phyloP scores from a whole-genome alignment of 2,329 filamentous ascomycete species.

The Botrytis tulipae region DNA sequence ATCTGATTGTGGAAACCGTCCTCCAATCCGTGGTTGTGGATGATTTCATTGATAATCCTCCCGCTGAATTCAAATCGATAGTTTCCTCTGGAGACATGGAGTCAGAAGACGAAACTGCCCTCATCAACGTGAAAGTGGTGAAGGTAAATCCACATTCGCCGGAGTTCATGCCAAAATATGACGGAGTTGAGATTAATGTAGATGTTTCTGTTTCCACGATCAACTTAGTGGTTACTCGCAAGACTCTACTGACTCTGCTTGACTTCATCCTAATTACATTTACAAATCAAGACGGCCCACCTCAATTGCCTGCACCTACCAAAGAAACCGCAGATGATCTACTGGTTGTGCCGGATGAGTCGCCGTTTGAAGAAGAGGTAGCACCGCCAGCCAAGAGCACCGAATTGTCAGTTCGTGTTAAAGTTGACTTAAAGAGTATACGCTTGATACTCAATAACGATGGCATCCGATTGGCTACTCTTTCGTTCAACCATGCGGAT shows the following conservation, averaged over 20 bases:
- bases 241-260: constrained; percentile 84
- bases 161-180: constrained; percentile 87
- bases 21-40: constrained; percentile 85
- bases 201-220: constrained; percentile 92
- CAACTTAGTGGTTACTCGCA: constrained; percentile 90
- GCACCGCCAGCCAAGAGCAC: constrained; percentile 24
- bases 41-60: constrained; percentile 87
- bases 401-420: constrained; percentile 70
- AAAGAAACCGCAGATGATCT: constrained; percentile 37
- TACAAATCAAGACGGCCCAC: constrained; percentile 56
- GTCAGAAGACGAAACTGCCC: constrained; percentile 74
- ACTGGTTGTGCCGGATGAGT: constrained; percentile 10
- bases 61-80: constrained; percentile 92
- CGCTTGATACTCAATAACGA: constrained; percentile 96
- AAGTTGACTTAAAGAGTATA: constrained; percentile 90
- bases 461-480: constrained; percentile 86
- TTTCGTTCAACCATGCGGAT: constrained; percentile 90
- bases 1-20: constrained; percentile 90
- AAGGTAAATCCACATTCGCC: constrained; percentile 89
- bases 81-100: constrained; percentile 77
- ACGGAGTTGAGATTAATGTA: constrained; percentile 90
- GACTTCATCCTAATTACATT: constrained; percentile 96
- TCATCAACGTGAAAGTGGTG: constrained; percentile 85
- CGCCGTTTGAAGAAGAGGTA: constrained; percentile 30
- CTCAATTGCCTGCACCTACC: constrained; percentile 40